A percentile compares a stretch with the other conserved stretches of the same genome.
Evolutionary conservation across 352 stramenopile genomes (phyloP).

Genomic region (Globisporangium middletonii): DNA sequence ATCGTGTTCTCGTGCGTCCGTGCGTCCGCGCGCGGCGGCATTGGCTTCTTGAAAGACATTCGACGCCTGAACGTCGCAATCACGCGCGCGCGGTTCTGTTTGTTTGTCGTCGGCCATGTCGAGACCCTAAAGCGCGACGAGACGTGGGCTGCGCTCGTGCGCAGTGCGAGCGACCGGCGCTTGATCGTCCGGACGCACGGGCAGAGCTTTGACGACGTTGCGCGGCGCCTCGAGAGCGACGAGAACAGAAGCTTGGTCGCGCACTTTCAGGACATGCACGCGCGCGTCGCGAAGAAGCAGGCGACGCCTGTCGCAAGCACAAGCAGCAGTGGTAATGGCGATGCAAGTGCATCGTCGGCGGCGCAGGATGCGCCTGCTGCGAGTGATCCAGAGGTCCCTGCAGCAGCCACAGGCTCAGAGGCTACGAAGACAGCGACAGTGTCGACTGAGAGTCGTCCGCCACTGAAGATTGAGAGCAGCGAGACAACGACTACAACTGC

Average conservation of each 20-base stretch:
- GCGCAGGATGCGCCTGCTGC: no score
- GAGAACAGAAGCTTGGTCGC: conserved; percentile 28
- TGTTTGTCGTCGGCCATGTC: conserved; percentile 85
- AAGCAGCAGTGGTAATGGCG: not conserved
- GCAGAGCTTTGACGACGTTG: conserved; percentile 32
- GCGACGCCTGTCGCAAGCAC: not conserved
- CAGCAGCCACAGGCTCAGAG: no score
- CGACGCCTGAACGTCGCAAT: conserved; percentile 89
- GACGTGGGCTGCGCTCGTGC: conserved; percentile 74
- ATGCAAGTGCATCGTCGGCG: no score
- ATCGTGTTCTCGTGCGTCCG: conserved; percentile 98
- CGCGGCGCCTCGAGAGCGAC: conserved; percentile 35
- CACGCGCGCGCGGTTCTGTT: conserved; percentile 82
- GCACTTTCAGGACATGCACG: conserved; percentile 70
- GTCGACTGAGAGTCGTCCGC: no score
- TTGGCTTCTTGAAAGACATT: conserved; percentile 89
- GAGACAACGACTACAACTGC: no score
- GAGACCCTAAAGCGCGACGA: conserved; percentile 67
- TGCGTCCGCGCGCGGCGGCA: conserved; percentile 64
- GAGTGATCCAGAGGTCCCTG: no score
- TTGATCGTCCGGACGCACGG: conserved; percentile 54
- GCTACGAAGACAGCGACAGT: no score
- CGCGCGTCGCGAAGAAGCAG: conserved; percentile 44
- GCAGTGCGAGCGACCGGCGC: conserved; percentile 58
- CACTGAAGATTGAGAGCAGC: no score